Evolutionary conservation across 495 filamentous ascomycete species (phyloP), one percentile per base, ranked within the genome.

Genomic region (Rostrohypoxylon terebratum): DNA sequence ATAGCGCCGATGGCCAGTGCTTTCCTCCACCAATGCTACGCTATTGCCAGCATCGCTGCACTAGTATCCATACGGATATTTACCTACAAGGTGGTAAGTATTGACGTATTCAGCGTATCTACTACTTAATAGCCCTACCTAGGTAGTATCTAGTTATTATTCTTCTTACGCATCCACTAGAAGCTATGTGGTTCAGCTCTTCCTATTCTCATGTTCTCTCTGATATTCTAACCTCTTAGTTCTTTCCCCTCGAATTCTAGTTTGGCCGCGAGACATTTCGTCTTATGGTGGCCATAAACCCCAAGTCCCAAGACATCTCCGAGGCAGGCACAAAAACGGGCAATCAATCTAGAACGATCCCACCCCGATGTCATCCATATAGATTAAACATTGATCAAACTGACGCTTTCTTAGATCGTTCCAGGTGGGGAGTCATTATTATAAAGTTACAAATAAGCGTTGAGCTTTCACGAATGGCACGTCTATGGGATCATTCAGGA

Each of bases 251-350:
- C 13, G 20, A 45, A 9, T 20, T 45, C 42, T 31, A 4, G 45
- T 58, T 64, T 47, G 42, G 62, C 66, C 57, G 71, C 71, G 57
- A 73, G 71, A 73, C 62, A 69, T 69, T 66, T 53, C 61, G 55
- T 73, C 71, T 58, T 53, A 73, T 73, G 66, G 71, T 73, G 33
- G 64, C 66, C 61, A 63, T 34, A 57, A 38, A 57, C 62, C 69
- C 48, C 57, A 62, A 73, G 66, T 62, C 69, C 48, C 57, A 62
- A 73, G 66, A 69, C 71, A 68, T 66, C 66, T 25, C 40, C 33
- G 55, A 28, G 40, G 38, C 64, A 28, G 40, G 38, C 64, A 68
- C 70, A 68, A 68, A 44, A 68, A 65, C 65, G 70, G 45, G 31
- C 71, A 69, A 62, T 73, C 69, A 20, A 40, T 14, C 45, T 31